phyloP scores from a whole-genome alignment of 2,329 filamentous ascomycete species.

The Exserohilum rostratum region DNA sequence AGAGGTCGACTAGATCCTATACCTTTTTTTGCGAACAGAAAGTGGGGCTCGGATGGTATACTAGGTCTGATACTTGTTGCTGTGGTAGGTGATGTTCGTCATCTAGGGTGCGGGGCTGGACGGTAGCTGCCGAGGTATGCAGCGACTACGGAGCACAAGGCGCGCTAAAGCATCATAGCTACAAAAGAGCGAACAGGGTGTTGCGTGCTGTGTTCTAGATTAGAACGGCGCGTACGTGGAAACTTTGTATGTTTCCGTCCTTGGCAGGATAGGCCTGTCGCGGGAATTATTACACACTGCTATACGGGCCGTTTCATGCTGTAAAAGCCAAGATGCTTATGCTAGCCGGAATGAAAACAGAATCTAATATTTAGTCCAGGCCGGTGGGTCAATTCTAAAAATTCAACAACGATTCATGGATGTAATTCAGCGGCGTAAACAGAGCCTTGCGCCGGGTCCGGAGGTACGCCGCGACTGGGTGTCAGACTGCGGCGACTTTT shows the following conservation, averaged over 20 bases:
- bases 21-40: too few relatives aligned
- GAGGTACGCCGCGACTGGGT: not conserved
- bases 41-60: too few relatives aligned
- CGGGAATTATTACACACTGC: not conserved
- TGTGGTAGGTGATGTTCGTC: conserved; percentile 6
- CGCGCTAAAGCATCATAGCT: not conserved
- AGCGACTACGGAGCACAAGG: not conserved
- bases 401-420: too few relatives aligned
- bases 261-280: not conserved
- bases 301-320: not conserved
- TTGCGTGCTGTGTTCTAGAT: not conserved
- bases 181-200: not conserved
- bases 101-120: conserved; percentile 29
- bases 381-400: not conserved
- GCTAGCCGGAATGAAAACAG: not conserved
- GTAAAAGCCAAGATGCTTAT: not conserved
- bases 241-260: not conserved
- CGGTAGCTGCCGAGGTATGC: conserved; percentile 31
- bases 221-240: not conserved
- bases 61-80: too few relatives aligned
- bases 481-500: not conserved
- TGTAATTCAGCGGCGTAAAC: too few relatives aligned
- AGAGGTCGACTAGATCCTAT: too few relatives aligned
- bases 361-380: not conserved
- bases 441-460: too few relatives aligned